Base-by-base conservation (phyloP, 202 grass and related monocot species). In the Hordeum pubiflorum region DNA sequence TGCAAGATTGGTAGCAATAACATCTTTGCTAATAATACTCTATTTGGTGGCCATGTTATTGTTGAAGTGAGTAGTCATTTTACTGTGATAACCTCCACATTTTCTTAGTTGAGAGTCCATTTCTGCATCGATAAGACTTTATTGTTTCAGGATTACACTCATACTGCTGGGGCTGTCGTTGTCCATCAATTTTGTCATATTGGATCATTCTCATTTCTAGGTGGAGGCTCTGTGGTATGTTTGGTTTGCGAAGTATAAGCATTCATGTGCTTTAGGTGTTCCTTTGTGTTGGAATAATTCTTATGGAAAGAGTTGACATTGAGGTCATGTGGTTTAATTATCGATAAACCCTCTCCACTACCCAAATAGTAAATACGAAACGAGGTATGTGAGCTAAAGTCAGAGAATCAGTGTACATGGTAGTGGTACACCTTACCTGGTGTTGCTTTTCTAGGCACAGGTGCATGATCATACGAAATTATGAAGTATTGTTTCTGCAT, bases 151-250 rank as follows among this genome's bases (percentile, higher is more conserved):
- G 88, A 98, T 70, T 83, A 10, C 65, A 82, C 77, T 71, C 96
- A 95, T 84, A 98, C 96, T 80, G 86, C 90, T 58, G 90, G 92
- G 29, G 79, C 86, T 82, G 82, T 91, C 58, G 87, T 83, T 86
- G 90, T 98, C 70, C 96, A 98, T 87, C 96, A 98, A 72, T 98
- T 93, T 88, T 95, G 96, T 83, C 92, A 90, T 27, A 90, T 98
- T 81, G 96, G 96, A 67, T 91, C 96, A 62, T 88, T 88, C 71
- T 91, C 92, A 73, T 98, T 95, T 89, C 81, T 95, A 46, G 92
- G 92, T 38, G 96, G 95, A 43, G 95, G 96, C 44, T 93, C 90
- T 76, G 87, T 82, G 82, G 96, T 98, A 93, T 44, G 80, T 85
- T 83, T 7, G 26, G 21, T 14, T 0, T 5, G 37, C 77, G 68